phyloP scores from a whole-genome alignment of 495 filamentous ascomycete species.

The Xylaria cubensis region DNA sequence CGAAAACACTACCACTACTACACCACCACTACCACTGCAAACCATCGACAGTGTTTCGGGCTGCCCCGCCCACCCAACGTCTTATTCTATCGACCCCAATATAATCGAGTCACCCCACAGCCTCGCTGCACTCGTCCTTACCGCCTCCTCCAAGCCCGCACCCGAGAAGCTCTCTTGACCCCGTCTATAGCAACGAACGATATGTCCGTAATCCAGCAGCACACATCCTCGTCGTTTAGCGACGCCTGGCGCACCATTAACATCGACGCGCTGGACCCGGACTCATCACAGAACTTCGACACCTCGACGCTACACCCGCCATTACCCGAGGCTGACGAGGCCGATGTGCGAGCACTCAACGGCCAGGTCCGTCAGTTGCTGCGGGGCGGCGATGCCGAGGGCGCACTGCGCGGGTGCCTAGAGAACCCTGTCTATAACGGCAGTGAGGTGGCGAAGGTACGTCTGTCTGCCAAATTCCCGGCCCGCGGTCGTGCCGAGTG shows the following conservation, averaged over 20 bases:
- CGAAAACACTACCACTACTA: not conserved
- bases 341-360: slow-evolving; percentile 74
- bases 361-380: slow-evolving; percentile 84
- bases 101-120: not conserved
- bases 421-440: slow-evolving; percentile 68
- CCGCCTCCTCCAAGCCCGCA: slow-evolving; percentile 26
- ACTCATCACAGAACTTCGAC: slow-evolving; percentile 86
- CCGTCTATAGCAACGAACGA: slow-evolving; percentile 20
- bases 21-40: not conserved
- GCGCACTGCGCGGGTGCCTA: slow-evolving; percentile 77
- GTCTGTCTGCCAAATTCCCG: slow-evolving; percentile 28
- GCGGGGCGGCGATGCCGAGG: slow-evolving; percentile 82
- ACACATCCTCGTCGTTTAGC: slow-evolving; percentile 55
- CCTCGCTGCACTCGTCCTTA: slow-evolving; percentile 6
- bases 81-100: slow-evolving; percentile 7
- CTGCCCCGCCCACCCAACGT: not conserved
- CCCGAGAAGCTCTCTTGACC: slow-evolving; percentile 25
- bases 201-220: slow-evolving; percentile 66
- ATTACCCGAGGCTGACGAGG: slow-evolving; percentile 68
- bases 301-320: slow-evolving; percentile 76
- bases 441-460: slow-evolving; percentile 74
- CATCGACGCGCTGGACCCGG: slow-evolving; percentile 88
- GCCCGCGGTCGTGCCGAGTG: slow-evolving; percentile 4
- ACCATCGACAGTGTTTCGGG: slow-evolving; percentile 7
- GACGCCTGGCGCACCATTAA: slow-evolving; percentile 90